Evolutionary conservation across 208 protist species (phyloP), one percentile per base, ranked within the genome.

Genomic region (Spongospora subterranea): DNA sequence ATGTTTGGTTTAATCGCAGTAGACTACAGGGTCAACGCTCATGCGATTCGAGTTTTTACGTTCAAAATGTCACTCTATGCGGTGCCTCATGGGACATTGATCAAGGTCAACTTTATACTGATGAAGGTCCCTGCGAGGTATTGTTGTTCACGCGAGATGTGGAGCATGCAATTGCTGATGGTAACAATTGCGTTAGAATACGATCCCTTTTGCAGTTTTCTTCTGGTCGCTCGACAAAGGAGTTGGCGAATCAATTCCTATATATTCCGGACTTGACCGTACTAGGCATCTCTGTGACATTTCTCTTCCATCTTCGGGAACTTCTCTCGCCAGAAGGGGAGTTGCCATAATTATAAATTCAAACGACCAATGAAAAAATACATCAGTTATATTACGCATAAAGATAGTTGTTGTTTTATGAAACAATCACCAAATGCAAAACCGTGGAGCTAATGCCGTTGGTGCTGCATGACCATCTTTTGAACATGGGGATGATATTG

Each of bases 381-480:
- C 24, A 6, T 60, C 50, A 60, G 24, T 60, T 60, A 60, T 60
- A 60, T 60, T 60, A 60, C 13, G 50, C 50, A 60, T 60, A 29
- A 60, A 60, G 50, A 24, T 6, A 29, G 50, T 60, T 60, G 50
- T 24, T 60, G 50, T 24, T 60, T n/a, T n/a, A n/a, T n/a, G n/a
- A n/a, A n/a, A n/a, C n/a, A n/a, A n/a, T n/a, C n/a, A n/a, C n/a
- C n/a, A n/a, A n/a, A n/a, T n/a, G n/a, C n/a, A n/a, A n/a, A 24
- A 60, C 50, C 13, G 6, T 60, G 50, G 6, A 29, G 50, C 50
- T 60, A 24, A 24, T 29, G 13, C 50, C 24, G 50, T 24, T 60
- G 50, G 13, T 82, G 71, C 17, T 82, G 71, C 71, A 45, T 35
- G 71, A n/a, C 71, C 71, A 82, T 35, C 71, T 82, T 82, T 13